Percentiles rank a stretch among this genome's conserved stretches.
These are phyloP conservation scores for Aspergillus terreus DNA, from an alignment of 2,329 filamentous ascomycete genomes.

Conservation along the genomic window DNA sequence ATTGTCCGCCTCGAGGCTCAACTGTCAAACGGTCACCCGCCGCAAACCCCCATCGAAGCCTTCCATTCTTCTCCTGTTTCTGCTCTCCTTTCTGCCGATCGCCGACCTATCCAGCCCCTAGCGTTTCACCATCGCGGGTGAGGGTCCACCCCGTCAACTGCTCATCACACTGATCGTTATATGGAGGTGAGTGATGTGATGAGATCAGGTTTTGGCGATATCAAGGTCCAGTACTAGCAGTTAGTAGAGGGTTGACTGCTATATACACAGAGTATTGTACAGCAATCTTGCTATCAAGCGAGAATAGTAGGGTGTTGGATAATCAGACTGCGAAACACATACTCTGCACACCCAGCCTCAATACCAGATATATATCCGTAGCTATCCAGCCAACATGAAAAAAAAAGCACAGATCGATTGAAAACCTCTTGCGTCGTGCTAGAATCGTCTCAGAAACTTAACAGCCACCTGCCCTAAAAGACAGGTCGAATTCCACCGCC, in stretches of 20 bases:
- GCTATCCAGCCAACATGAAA: too few species aligned
- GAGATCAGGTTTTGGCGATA: not conserved
- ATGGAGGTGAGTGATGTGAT: not conserved
- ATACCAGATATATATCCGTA: too few species aligned
- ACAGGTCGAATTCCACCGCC: not conserved
- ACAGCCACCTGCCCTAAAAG: not conserved
- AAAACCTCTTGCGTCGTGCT: too few species aligned
- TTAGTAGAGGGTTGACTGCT: not conserved
- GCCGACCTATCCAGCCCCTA: constrained; percentile 15
- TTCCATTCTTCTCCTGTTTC: not conserved
- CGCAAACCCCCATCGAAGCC: not conserved
- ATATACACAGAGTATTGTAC: too few species aligned
- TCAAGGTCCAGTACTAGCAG: not conserved
- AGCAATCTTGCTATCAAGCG: too few species aligned
- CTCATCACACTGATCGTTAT: not conserved
- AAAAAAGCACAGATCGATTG: too few species aligned
- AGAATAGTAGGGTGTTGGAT: too few species aligned
- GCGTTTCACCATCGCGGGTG: constrained; percentile 21
- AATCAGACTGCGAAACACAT: too few species aligned
- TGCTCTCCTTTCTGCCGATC: constrained; percentile 16
- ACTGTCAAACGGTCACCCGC: not conserved
- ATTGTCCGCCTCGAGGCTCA: not conserved
- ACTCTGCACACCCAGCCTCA: too few species aligned
- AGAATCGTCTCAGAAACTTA: too few species aligned
- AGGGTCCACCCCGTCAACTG: constrained; percentile 9